These are phyloP conservation scores for Margaritispora aquatica DNA, from an alignment of 495 filamentous ascomycete genomes.

Conservation along the genomic window DNA sequence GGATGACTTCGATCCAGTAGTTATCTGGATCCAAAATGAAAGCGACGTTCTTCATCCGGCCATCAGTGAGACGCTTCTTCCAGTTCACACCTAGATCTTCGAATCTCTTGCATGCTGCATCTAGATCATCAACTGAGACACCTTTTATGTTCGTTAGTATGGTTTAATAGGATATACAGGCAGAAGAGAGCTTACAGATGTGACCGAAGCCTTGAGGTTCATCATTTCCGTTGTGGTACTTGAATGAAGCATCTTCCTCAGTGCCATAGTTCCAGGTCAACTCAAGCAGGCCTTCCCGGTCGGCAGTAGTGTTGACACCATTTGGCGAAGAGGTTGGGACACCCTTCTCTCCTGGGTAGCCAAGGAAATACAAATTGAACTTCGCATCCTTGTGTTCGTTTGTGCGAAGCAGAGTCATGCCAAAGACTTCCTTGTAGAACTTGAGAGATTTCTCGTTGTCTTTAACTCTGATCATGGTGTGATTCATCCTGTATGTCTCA, in stretches of 20 bases:
- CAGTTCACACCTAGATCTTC: slow-evolving; percentile 76
- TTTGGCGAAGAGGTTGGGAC: slow-evolving; percentile 42
- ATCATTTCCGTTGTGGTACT: slow-evolving; percentile 88
- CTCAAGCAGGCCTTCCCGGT: slow-evolving; percentile 79
- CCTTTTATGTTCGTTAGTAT: slow-evolving; percentile 26
- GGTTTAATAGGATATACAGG: not conserved
- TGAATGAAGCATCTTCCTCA: slow-evolving; percentile 76
- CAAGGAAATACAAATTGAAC: slow-evolving; percentile 93
- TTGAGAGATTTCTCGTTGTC: slow-evolving; percentile 73
- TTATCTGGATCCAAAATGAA: slow-evolving; percentile 90
- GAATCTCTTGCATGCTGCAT: slow-evolving; percentile 78
- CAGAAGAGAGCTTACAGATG: slow-evolving; percentile 54
- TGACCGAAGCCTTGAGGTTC: slow-evolving; percentile 93
- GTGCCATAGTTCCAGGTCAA: slow-evolving; percentile 97
- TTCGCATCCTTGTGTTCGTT: slow-evolving; percentile 59
- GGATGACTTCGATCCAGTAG: slow-evolving; percentile 89
- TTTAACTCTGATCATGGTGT: slow-evolving; percentile 96
- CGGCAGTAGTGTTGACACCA: slow-evolving; percentile 54
- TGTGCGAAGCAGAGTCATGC: slow-evolving; percentile 76
- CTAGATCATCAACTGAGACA: slow-evolving; percentile 82
- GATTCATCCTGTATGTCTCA: slow-evolving; percentile 42
- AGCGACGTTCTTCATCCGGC: slow-evolving; percentile 90
- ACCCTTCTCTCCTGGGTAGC: slow-evolving; percentile 55
- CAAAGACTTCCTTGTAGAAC: slow-evolving; percentile 87
- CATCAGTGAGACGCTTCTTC: slow-evolving; percentile 92